Base-by-base conservation (phyloP, 148 eudicot genomes). In the Dysphania ambrosioides region DNA sequence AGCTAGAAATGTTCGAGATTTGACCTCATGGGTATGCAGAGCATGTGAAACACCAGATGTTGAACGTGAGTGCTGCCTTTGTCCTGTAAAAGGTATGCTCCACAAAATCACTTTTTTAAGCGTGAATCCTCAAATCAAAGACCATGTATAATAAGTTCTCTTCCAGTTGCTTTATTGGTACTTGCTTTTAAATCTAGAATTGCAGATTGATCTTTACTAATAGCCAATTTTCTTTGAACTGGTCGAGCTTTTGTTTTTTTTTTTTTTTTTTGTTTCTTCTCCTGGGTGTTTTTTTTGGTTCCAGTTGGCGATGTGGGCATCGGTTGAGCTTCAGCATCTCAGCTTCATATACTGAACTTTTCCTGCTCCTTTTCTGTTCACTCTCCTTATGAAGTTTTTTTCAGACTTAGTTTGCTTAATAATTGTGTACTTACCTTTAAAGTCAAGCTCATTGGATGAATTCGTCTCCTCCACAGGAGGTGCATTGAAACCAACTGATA, bases 21-120 rank as follows among this genome's bases (percentile, higher is more conserved):
- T 95, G 76, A 92, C 98, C 75, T 91, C 99, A 56, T 95, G 97
- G 99, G 99, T 95, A 51, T 95, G 99, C 85, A 85, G 92, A 85
- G 90, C 88, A 60, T 95, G 99, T 77, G 97, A 95, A 81, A 89
- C 97, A 31, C 99, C 99, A 49, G 86, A 95, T 23, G 77, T 89
- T 74, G 86, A 92, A 82, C 86, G 97, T 56, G 92, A 95, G 75
- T 95, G 99, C 71, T 95, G 99, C 82, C 97, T 95, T 77, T 95
- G 99, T 80, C 99, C 99, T 78, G 97, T 95, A 65, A 92, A 89
- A 90, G 97, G 99, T 83, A 90, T 79, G 84, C 18, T 62, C n/a
- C n/a, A n/a, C n/a, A n/a, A n/a, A n/a, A 11, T 19, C 49, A 59
- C 61, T 68, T 55, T 44, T 26, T 69, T 16, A 23, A 49, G 29